phyloP scores from a whole-genome alignment of 352 stramenopile genomes.

The Phytophthora foliorum region DNA sequence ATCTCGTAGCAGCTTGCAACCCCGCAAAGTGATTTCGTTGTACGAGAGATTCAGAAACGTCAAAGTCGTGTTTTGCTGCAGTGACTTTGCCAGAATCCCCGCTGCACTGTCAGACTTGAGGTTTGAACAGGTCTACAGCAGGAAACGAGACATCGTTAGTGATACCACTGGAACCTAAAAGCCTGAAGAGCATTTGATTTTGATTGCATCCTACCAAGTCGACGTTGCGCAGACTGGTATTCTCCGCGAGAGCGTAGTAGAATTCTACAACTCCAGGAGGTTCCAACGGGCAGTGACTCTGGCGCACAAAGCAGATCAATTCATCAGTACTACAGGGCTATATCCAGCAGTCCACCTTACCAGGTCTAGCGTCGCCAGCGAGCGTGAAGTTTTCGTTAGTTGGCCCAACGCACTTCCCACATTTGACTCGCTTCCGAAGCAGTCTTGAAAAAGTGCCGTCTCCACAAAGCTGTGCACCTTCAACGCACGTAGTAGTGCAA shows the following conservation, averaged over 20 bases:
- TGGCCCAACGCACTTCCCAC: constrained; percentile 45
- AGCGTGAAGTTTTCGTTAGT: constrained; percentile 36
- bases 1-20: constrained; percentile 78
- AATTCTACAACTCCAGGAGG: constrained; percentile 67
- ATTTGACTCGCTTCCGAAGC: constrained; percentile 46
- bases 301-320: constrained; percentile 3
- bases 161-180: neutral
- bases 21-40: constrained; percentile 83
- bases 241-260: constrained; percentile 62
- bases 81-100: constrained; percentile 51
- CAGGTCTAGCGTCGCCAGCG: constrained; percentile 62
- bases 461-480: constrained; percentile 47
- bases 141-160: neutral
- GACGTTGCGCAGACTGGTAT: constrained; percentile 54
- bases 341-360: constrained; percentile 31
- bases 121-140: constrained; percentile 58
- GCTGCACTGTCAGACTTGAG: constrained; percentile 76
- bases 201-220: constrained; percentile 59
- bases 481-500: constrained; percentile 50
- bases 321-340: neutral
- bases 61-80: constrained; percentile 56
- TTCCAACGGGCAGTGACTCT: constrained; percentile 78
- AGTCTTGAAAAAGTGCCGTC: constrained; percentile 65
- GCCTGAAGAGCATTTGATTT: neutral
- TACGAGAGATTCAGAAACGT: constrained; percentile 70